phyloP scores from a whole-genome alignment of 83 land plant species.

The Picea abies region DNA sequence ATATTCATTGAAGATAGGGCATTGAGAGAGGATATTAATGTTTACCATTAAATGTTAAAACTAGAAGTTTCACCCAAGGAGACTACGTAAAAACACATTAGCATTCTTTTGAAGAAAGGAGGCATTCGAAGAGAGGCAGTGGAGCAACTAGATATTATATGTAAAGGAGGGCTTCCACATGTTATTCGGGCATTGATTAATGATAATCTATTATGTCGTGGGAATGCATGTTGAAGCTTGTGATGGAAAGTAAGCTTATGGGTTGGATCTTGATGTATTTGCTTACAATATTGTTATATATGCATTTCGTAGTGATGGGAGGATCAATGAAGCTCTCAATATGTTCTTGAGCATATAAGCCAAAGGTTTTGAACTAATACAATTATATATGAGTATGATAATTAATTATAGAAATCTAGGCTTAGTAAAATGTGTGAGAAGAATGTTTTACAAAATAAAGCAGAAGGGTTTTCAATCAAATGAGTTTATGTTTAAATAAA shows the following conservation, averaged over 20 bases:
- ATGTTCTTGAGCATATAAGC: constrained; percentile 22
- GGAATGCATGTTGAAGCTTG: constrained; percentile 37
- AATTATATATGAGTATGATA: constrained; percentile 24
- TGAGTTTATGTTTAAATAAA: too few relatives aligned
- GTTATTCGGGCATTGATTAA: constrained; percentile 42
- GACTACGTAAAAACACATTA: constrained; percentile 52
- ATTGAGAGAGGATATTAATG: constrained; percentile 48
- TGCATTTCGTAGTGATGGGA: constrained; percentile 27
- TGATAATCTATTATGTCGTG: constrained; percentile 38
- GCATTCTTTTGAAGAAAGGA: constrained; percentile 35
- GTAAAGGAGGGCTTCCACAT: constrained; percentile 29
- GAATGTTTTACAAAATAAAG: too few relatives aligned
- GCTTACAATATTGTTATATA: constrained; percentile 28
- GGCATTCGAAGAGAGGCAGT: constrained; percentile 29
- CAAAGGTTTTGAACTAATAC: constrained; percentile 19
- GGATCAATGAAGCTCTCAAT: constrained; percentile 25
- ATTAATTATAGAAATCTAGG: constrained; percentile 26
- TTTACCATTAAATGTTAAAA: constrained; percentile 25
- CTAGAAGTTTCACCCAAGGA: constrained; percentile 45
- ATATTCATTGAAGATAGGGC: constrained; percentile 54
- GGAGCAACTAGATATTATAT: constrained; percentile 33
- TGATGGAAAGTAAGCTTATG: background rate
- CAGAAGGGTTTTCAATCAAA: constrained; percentile 14
- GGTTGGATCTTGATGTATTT: constrained; percentile 13
- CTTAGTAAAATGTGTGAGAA: background rate